These are phyloP conservation scores for Erodium chrysanthum DNA, from an alignment of 441 rosid genomes.

Conservation along the genomic window DNA sequence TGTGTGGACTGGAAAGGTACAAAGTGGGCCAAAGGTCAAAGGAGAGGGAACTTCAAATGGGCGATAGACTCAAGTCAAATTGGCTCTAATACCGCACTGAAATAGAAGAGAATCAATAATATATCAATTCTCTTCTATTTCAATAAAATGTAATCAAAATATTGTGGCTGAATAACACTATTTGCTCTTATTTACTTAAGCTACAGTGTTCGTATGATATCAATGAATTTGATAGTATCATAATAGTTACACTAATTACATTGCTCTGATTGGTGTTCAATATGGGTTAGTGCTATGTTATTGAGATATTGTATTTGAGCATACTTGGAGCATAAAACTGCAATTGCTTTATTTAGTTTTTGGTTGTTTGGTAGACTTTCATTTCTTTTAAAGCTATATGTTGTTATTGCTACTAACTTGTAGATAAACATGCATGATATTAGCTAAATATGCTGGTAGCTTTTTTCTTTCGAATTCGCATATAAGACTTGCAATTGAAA, in stretches of 20 bases:
- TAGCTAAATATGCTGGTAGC: not conserved
- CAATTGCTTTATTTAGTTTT: not conserved
- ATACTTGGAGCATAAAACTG: not conserved
- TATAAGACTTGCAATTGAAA: not conserved
- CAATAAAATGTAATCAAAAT: not conserved
- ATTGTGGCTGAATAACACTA: not conserved
- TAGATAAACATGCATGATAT: not conserved
- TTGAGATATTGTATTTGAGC: not conserved
- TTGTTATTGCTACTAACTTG: not conserved
- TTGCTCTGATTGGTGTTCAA: not conserved
- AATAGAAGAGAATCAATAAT: not conserved
- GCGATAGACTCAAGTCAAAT: not conserved
- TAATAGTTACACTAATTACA: not conserved
- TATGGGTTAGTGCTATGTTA: not conserved
- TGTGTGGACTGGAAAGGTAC: not conserved
- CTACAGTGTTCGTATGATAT: not conserved
- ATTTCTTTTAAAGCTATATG: not conserved
- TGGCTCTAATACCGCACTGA: not conserved
- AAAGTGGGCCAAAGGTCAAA: not conserved
- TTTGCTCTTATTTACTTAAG: not conserved
- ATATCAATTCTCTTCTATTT: not conserved
- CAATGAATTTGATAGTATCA: not conserved
- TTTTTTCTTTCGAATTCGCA: not conserved
- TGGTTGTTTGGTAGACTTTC: not conserved
- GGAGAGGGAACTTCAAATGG: not conserved